phyloP scores from a whole-genome alignment of 2,329 filamentous ascomycete species.

The Geosmithia flava region DNA sequence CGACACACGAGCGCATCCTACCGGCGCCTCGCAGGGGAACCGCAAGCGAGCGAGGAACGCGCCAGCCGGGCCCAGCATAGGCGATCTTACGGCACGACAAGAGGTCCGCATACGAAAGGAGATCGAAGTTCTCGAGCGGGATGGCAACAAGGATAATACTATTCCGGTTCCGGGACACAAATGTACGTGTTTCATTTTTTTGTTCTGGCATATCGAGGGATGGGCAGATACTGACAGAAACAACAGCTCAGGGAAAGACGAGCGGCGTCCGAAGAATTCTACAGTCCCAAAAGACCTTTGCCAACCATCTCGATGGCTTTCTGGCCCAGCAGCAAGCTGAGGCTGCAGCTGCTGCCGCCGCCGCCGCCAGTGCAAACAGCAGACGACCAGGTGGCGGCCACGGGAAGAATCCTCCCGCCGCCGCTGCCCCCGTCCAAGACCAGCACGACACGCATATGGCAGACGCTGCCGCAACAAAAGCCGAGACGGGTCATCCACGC shows the following conservation, averaged over 20 bases:
- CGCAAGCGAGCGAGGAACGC: slow-evolving; percentile 61
- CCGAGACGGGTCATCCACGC: no score
- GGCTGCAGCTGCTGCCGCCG: slow-evolving; percentile 19
- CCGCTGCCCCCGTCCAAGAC: background rate
- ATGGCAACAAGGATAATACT: slow-evolving; percentile 60
- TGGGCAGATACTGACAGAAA: background rate
- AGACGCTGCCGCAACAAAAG: slow-evolving; percentile 5
- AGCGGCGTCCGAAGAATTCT: slow-evolving; percentile 65
- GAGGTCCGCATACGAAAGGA: slow-evolving; percentile 72
- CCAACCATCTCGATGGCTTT: slow-evolving; percentile 72
- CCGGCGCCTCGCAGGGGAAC: slow-evolving; percentile 39
- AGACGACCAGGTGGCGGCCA: slow-evolving; percentile 12
- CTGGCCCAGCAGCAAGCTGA: slow-evolving; percentile 44
- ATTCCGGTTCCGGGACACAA: slow-evolving; percentile 49
- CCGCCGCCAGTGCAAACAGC: slow-evolving; percentile 14
- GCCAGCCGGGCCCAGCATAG: slow-evolving; percentile 31
- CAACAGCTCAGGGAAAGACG: slow-evolving; percentile 40
- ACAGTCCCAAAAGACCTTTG: slow-evolving; percentile 70
- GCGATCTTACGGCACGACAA: slow-evolving; percentile 69
- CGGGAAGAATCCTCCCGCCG: background rate
- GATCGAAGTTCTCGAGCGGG: slow-evolving; percentile 70
- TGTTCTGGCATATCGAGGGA: background rate
- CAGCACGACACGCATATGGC: slow-evolving; percentile 14
- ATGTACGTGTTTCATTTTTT: slow-evolving; percentile 13
- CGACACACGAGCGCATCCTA: slow-evolving; percentile 51